Evolutionary conservation across 1,284 basidiomycete species (phyloP).

Genomic region (Cyathus olla): DNA sequence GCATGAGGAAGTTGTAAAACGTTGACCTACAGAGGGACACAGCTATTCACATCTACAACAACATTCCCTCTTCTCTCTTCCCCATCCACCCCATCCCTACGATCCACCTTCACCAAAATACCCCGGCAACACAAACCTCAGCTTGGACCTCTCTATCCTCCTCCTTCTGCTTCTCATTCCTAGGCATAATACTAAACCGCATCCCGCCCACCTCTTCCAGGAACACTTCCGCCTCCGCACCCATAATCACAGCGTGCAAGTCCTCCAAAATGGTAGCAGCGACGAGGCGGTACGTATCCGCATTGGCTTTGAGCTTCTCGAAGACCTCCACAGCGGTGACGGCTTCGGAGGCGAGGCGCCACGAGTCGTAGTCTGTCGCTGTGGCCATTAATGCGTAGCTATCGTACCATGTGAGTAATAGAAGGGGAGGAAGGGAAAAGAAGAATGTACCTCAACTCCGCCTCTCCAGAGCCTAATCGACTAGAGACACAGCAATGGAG

Average conservation of each 20-base stretch:
- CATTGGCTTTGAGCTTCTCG: slow-evolving; percentile 89
- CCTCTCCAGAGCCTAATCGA: too few relatives aligned
- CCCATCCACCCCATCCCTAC: too few relatives aligned
- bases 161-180: slow-evolving; percentile 67
- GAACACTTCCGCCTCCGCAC: slow-evolving; percentile 47
- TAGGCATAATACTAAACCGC: slow-evolving; percentile 89
- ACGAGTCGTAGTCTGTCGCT: slow-evolving; percentile 92
- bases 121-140: slow-evolving; percentile 83
- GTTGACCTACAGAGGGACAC: too few relatives aligned
- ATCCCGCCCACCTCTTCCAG: slow-evolving; percentile 82
- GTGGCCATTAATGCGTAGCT: slow-evolving; percentile 94
- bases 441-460: too few relatives aligned
- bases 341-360: slow-evolving; percentile 83
- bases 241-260: slow-evolving; percentile 65
- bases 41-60: too few relatives aligned
- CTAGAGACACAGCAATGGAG: too few relatives aligned
- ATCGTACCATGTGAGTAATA: too few relatives aligned
- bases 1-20: too few relatives aligned
- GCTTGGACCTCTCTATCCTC: slow-evolving; percentile 80
- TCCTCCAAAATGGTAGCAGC: slow-evolving; percentile 84
- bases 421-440: too few relatives aligned
- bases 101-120: slow-evolving; percentile 62
- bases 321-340: slow-evolving; percentile 93
- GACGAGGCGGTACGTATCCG: slow-evolving; percentile 83
- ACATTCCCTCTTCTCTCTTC: too few relatives aligned